A percentile compares a stretch with the other conserved stretches of the same genome.
Conservation (phyloP, 2,329 filamentous ascomycete genomes). For the Ophiostoma sp. region DNA sequence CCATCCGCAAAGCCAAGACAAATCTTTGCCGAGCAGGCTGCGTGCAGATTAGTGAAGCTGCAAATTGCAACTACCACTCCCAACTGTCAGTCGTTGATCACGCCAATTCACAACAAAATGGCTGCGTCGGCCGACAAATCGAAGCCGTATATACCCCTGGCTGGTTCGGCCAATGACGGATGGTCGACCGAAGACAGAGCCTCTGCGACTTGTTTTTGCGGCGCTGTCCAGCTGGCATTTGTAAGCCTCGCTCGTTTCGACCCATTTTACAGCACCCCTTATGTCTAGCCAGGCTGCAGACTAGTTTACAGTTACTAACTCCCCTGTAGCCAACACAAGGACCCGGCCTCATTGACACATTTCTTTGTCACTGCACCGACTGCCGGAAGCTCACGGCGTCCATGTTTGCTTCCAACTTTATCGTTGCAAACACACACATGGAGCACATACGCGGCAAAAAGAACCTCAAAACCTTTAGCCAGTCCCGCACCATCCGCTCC, state of each 20-base stretch:
- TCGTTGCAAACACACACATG: slow-evolving; percentile 46
- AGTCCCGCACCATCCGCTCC: slow-evolving; percentile 49
- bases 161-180: slow-evolving; percentile 37
- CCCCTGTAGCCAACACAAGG: slow-evolving; percentile 45
- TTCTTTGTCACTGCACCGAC: slow-evolving; percentile 62
- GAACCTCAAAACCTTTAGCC: slow-evolving; percentile 48
- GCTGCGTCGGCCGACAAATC: slow-evolving; percentile 24
- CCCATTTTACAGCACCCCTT: neutral
- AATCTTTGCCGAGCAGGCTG: neutral
- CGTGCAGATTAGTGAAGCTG: neutral
- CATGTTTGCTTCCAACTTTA: slow-evolving; percentile 63
- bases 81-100: neutral
- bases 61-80: neutral
- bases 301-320: neutral
- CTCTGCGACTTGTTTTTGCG: slow-evolving; percentile 61
- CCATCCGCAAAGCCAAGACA: neutral
- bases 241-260: neutral
- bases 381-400: slow-evolving; percentile 64
- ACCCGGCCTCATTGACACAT: slow-evolving; percentile 49
- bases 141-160: slow-evolving; percentile 42
- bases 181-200: slow-evolving; percentile 47
- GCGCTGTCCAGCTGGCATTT: slow-evolving; percentile 55
- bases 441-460: slow-evolving; percentile 53
- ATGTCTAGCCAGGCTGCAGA: neutral
- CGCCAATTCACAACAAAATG: neutral